These are phyloP conservation scores for Ceratobasidium papillatum DNA, from an alignment of 1,284 basidiomycete genomes.

Conservation along the genomic window DNA sequence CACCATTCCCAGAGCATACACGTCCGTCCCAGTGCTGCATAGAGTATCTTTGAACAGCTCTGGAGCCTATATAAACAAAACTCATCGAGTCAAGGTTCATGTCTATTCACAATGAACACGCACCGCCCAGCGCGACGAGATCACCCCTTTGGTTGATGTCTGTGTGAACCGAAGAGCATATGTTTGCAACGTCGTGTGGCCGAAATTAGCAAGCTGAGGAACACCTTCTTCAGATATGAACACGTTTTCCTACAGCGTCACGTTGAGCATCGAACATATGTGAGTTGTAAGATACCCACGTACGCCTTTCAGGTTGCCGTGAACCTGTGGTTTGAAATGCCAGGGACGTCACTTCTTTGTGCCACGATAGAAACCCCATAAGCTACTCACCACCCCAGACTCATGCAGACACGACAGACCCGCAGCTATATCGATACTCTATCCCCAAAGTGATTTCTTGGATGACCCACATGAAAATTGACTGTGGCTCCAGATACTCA, in stretches of 20 bases:
- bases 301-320: conserved; percentile 15
- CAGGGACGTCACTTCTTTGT: no score
- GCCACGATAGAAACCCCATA: neutral
- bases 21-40: no score
- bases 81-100: no score
- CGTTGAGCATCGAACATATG: neutral
- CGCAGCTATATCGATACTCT: neutral
- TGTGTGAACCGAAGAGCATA: neutral
- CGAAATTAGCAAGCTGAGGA: neutral
- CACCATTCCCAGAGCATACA: no score
- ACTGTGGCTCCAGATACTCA: neutral
- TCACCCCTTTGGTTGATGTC: neutral
- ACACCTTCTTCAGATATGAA: neutral
- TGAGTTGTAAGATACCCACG: neutral
- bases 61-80: no score
- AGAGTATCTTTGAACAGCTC: no score
- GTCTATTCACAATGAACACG: neutral
- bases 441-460: neutral
- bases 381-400: neutral
- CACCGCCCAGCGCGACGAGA: neutral
- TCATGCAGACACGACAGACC: neutral
- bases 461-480: neutral
- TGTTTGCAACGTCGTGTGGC: neutral
- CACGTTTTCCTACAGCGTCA: neutral
- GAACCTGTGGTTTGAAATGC: neutral